Conservation (phyloP, 306 rosid genomes). For the Malus sieversii region DNA sequence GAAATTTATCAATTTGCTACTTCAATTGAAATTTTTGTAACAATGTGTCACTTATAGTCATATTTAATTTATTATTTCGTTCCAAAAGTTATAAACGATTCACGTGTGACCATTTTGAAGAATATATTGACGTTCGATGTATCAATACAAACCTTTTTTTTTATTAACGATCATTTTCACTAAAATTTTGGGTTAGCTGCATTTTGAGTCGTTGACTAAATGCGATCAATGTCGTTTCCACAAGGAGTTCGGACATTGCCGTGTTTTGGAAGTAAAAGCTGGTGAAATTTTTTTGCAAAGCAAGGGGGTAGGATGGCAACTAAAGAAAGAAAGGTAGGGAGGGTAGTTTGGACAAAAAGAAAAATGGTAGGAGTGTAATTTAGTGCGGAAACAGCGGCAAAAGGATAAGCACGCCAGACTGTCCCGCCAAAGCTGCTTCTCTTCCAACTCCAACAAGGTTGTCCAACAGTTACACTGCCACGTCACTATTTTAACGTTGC, state of each 20-base stretch:
- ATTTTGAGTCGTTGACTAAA: background rate
- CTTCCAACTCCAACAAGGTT: background rate
- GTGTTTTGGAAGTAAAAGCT: background rate
- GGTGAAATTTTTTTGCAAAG: background rate
- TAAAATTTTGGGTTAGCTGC: too few relatives aligned
- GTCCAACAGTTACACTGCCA: background rate
- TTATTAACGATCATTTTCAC: too few relatives aligned
- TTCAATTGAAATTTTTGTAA: too few relatives aligned
- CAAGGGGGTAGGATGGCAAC: conserved; percentile 28
- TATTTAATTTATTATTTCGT: too few relatives aligned
- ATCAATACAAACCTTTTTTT: too few relatives aligned
- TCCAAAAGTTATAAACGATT: too few relatives aligned
- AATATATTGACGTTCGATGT: too few relatives aligned
- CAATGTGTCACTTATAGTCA: too few relatives aligned
- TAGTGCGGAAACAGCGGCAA: conserved; percentile 31
- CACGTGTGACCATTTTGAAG: too few relatives aligned
- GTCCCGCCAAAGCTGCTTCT: conserved; percentile 57
- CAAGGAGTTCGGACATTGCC: background rate
- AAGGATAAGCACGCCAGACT: conserved; percentile 58
- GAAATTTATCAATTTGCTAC: background rate
- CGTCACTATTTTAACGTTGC: background rate
- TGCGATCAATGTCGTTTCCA: background rate
- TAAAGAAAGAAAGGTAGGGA: conserved; percentile 11
- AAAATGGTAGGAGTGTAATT: conserved; percentile 41
- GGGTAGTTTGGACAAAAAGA: conserved; percentile 24